Percentiles rank a stretch among this genome's conserved stretches.
Evolutionary conservation across 1,139 yeast genomes (phyloP).

Genomic region (Protomyces macrosporus): DNA sequence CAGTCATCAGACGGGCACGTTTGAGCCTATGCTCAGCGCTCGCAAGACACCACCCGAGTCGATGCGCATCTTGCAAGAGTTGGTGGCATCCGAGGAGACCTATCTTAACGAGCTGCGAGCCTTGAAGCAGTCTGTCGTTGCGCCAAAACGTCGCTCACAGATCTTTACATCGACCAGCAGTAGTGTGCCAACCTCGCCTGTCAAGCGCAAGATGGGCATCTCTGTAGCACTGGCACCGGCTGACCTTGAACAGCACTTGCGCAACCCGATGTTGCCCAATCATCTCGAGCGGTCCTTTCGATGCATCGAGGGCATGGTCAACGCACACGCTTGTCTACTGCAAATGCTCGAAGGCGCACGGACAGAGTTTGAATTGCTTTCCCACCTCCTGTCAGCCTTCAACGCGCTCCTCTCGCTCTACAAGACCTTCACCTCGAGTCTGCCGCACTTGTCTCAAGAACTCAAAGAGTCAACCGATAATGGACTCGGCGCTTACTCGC

Average conservation of each 20-base stretch:
- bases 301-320: slow-evolving; percentile 16
- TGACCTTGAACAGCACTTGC: slow-evolving; percentile 8
- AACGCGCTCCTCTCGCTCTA: slow-evolving; percentile 8
- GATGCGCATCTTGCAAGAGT: neutral
- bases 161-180: neutral
- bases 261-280: slow-evolving; percentile 17
- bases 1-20: neutral
- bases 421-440: slow-evolving; percentile 8
- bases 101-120: neutral
- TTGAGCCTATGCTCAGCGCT: neutral
- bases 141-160: neutral
- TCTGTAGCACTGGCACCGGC: neutral
- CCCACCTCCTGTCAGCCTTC: slow-evolving; percentile 6
- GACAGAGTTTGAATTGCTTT: slow-evolving; percentile 1
- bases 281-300: slow-evolving; percentile 21
- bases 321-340: slow-evolving; percentile 9
- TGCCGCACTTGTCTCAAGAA: slow-evolving; percentile 9
- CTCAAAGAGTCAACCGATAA: slow-evolving; percentile 13
- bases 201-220: neutral
- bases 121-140: neutral
- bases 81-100: neutral
- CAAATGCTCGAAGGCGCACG: slow-evolving; percentile 5
- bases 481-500: slow-evolving; percentile 17
- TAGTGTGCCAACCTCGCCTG: neutral
- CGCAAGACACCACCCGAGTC: neutral